phyloP scores from a whole-genome alignment of 2,329 filamentous ascomycete species.

The Paraconiothyrium sp. region DNA sequence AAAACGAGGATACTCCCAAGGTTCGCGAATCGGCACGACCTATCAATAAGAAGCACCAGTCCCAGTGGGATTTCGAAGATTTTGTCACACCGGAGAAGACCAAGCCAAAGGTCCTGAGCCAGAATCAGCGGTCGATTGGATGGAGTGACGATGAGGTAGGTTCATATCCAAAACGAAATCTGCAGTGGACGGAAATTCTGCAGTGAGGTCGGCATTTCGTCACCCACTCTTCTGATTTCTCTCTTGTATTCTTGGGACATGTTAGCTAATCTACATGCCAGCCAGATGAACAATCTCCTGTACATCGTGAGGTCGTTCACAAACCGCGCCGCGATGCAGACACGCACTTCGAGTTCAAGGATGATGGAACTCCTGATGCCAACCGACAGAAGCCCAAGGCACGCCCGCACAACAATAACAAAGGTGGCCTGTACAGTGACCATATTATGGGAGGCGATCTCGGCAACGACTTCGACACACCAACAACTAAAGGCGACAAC shows the following conservation, averaged over 20 bases:
- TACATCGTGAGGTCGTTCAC: slow-evolving; percentile 65
- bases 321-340: slow-evolving; percentile 82
- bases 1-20: slow-evolving; percentile 53
- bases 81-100: slow-evolving; percentile 85
- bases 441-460: slow-evolving; percentile 66
- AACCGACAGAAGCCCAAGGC: slow-evolving; percentile 56
- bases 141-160: slow-evolving; percentile 76
- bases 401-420: slow-evolving; percentile 65
- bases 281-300: slow-evolving; percentile 67
- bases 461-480: slow-evolving; percentile 59
- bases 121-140: slow-evolving; percentile 77
- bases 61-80: slow-evolving; percentile 89
- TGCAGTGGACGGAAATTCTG: not conserved
- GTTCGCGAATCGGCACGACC: slow-evolving; percentile 39
- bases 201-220: not conserved
- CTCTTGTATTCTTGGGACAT: not conserved
- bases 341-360: slow-evolving; percentile 83
- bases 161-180: slow-evolving; percentile 31
- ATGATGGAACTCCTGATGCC: slow-evolving; percentile 71
- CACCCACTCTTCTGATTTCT: slow-evolving; percentile 13
- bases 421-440: slow-evolving; percentile 75
- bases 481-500: slow-evolving; percentile 45
- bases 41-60: slow-evolving; percentile 66
- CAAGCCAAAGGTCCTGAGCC: slow-evolving; percentile 68
- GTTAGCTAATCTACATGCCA: slow-evolving; percentile 29